phyloP scores from a whole-genome alignment of 2,329 filamentous ascomycete genomes.

The Aureobasidium melanogenum region DNA sequence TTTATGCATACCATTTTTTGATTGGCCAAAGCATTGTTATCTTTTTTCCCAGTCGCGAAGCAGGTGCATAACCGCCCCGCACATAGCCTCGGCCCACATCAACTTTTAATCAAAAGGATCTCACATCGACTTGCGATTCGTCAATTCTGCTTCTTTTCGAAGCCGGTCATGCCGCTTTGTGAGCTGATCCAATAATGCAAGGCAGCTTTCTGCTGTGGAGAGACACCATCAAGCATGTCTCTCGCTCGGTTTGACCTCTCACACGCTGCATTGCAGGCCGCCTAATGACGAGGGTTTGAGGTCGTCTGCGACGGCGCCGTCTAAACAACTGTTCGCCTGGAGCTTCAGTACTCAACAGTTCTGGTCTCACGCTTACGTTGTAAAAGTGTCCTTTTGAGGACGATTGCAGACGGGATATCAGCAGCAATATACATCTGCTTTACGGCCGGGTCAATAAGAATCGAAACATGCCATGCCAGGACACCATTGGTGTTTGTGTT shows the following conservation, averaged over 20 bases:
- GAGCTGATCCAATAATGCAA: constrained; percentile 8
- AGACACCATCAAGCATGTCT: background rate
- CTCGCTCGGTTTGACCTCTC: constrained; percentile 4
- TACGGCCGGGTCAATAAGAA: constrained; percentile 8
- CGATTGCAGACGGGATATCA: constrained; percentile 2
- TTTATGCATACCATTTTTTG: constrained; percentile 2
- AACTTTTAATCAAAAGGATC: constrained; percentile 4
- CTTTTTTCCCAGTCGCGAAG: background rate
- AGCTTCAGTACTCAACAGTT: background rate
- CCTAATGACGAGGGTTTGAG: constrained; percentile 3
- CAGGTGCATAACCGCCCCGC: constrained; percentile 7
- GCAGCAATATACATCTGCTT: background rate
- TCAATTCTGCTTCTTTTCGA: background rate
- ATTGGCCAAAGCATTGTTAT: constrained; percentile 7
- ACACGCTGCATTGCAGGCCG: background rate
- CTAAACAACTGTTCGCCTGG: background rate
- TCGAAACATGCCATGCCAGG: background rate
- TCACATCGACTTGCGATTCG: background rate
- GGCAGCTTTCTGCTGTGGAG: background rate
- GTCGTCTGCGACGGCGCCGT: constrained; percentile 9
- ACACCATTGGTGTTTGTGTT: constrained; percentile 8
- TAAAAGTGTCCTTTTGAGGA: constrained; percentile 1
- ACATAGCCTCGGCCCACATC: constrained; percentile 7
- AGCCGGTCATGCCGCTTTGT: background rate
- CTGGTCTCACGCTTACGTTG: background rate